Conservation (phyloP, 2,329 filamentous ascomycete genomes). For the Lojkania enalia region DNA sequence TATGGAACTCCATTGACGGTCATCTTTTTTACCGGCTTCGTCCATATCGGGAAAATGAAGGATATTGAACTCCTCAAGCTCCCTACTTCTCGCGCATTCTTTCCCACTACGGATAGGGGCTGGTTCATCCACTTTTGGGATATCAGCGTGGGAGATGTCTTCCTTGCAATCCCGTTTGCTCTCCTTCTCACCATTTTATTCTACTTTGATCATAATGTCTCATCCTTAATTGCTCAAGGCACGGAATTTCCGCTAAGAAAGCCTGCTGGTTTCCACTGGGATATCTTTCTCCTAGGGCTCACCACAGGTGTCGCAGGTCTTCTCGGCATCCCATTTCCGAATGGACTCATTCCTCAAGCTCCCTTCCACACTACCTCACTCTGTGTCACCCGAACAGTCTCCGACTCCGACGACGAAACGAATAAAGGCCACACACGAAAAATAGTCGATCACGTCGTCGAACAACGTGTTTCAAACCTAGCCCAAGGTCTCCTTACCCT, state of each 20-base stretch:
- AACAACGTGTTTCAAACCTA: conserved; percentile 61
- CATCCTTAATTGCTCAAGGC: conserved; percentile 60
- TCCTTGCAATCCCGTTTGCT: conserved; percentile 85
- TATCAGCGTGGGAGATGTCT: conserved; percentile 71
- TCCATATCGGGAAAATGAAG: conserved; percentile 83
- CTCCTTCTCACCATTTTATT: conserved; percentile 81
- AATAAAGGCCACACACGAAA: conserved; percentile 49
- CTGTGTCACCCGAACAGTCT: conserved; percentile 46
- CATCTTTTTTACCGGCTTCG: conserved; percentile 87
- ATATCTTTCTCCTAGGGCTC: conserved; percentile 61
- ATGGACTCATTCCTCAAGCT: conserved; percentile 63
- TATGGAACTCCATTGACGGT: conserved; percentile 72
- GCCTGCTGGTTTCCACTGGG: conserved; percentile 64
- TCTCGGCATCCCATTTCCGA: conserved; percentile 61
- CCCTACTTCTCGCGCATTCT: conserved; percentile 77
- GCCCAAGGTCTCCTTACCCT: conserved; percentile 58
- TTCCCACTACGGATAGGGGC: conserved; percentile 70
- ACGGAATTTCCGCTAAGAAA: conserved; percentile 60
- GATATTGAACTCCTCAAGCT: conserved; percentile 69
- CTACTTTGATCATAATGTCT: conserved; percentile 83
- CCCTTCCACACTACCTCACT: conserved; percentile 62
- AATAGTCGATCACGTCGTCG: conserved; percentile 54
- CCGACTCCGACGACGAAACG: conserved; percentile 45
- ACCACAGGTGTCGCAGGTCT: conserved; percentile 60
- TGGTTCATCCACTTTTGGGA: conserved; percentile 88